phyloP scores from a whole-genome alignment of 768 basidiomycete genomes.

The Rhizopogon rudus region DNA sequence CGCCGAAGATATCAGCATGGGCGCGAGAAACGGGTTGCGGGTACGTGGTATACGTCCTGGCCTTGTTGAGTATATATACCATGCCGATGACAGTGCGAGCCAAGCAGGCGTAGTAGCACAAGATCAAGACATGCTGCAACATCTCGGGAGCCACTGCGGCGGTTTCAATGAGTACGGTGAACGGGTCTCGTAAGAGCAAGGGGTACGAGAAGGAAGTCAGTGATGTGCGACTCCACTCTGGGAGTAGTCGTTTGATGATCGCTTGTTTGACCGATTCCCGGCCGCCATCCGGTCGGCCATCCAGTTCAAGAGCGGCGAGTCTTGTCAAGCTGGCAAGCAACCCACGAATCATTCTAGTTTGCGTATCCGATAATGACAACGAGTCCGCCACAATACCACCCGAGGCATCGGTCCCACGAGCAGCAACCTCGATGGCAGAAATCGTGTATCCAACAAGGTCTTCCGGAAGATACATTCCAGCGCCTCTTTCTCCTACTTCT shows the following conservation, averaged over 20 bases:
- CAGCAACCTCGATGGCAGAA: conserved; percentile 71
- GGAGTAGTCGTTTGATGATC: conserved; percentile 83
- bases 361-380: conserved; percentile 65
- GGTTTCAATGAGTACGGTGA: conserved; percentile 84
- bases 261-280: conserved; percentile 75
- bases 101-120: conserved; percentile 88
- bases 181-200: conserved; percentile 83
- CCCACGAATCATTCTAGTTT: conserved; percentile 72
- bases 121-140: conserved; percentile 80
- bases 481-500: conserved; percentile 68
- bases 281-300: conserved; percentile 66
- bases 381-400: conserved; percentile 57
- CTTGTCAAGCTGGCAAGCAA: conserved; percentile 65
- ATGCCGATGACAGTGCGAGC: conserved; percentile 83
- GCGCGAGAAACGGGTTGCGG: conserved; percentile 37
- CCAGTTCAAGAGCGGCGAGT: conserved; percentile 65
- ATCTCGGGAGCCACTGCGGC: conserved; percentile 89
- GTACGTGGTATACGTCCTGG: conserved; percentile 46
- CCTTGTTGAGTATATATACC: conserved; percentile 76
- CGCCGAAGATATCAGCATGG: conserved; percentile 75
- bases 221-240: conserved; percentile 88
- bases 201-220: conserved; percentile 82
- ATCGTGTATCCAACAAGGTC: conserved; percentile 90
- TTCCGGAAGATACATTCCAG: conserved; percentile 87
- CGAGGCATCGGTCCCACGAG: conserved; percentile 56